These are phyloP conservation scores for Aleurites moluccanus DNA, from an alignment of 441 rosid species.

Conservation along the genomic window DNA sequence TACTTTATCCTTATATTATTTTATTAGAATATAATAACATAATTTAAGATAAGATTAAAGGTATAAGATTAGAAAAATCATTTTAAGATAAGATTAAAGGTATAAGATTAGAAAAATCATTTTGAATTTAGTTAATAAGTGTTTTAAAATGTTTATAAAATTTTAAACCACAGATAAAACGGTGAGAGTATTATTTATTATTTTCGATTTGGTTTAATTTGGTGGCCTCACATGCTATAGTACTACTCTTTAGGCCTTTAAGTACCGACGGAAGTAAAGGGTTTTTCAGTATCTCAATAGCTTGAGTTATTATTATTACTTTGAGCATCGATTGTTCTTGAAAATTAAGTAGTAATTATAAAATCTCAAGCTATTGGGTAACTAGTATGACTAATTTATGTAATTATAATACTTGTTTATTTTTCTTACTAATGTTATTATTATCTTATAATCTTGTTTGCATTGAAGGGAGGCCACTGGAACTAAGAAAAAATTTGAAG, in stretches of 20 bases:
- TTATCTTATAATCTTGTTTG: slow-evolving; percentile 33
- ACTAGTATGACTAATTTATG: slow-evolving; percentile 38
- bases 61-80: too few relatives aligned
- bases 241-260: slow-evolving; percentile 34
- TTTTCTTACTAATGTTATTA: slow-evolving; percentile 44
- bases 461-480: slow-evolving; percentile 46
- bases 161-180: too few relatives aligned
- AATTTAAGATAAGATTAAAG: too few relatives aligned
- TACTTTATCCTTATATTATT: too few relatives aligned
- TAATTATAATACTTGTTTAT: slow-evolving; percentile 29
- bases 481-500: slow-evolving; percentile 19
- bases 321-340: background rate
- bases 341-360: background rate
- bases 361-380: background rate
- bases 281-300: slow-evolving; percentile 18
- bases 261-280: slow-evolving; percentile 38
- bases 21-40: too few relatives aligned
- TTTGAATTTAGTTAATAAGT: too few relatives aligned
- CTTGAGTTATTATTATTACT: background rate
- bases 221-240: slow-evolving; percentile 34
- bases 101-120: too few relatives aligned
- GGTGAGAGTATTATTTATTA: background rate
- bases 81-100: too few relatives aligned
- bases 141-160: too few relatives aligned
- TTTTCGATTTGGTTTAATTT: background rate